Evolutionary conservation across 176 grass and related monocot genomes (phyloP), one percentile per base, ranked within the genome.

Genomic region (Phoenix dactylifera): DNA sequence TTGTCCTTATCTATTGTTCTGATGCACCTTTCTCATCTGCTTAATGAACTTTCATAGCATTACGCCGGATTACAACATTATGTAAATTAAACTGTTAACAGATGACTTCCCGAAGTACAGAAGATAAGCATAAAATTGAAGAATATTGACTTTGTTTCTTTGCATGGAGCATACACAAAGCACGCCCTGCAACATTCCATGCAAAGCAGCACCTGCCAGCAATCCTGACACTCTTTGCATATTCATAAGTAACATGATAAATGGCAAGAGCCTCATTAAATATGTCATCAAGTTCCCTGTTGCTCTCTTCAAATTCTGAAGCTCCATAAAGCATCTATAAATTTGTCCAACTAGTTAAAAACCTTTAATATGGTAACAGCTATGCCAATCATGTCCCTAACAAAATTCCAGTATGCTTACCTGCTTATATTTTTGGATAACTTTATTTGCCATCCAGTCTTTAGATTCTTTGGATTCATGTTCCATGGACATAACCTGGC

Each of bases 151-250:
- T 25, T 20, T 51, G 15, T 64, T 68, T 76, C 7, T 50, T 16
- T 7, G 25, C 70, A 64, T 16, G 66, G 7, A 28, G 26, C 17
- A 56, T 15, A 39, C 83, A 87, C 22, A 92, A 16, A 6, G 77
- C 83, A 0, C 19, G 56, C 5, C 89, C 83, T 0, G 80, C 89
- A 17, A 93, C 88, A 26, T 74, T 78, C 88, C 88, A 93, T 15
- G 70, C 70, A 60, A 87, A 84, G 35, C 68, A 65, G 16, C 83
- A 92, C 56, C 57, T 69, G 22, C 16, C 3, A 12, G 72, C 70
- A 0, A 52, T 51, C 1, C 17, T 6, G 9, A n/a, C 3, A 15
- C 0, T 7, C 9, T 32, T 17, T 5, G 84, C 81, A 6, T 71
- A 15, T 50, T 64, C 51, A 30, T 85, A 95, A 9, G 62, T 76